phyloP scores from a whole-genome alignment of 495 filamentous ascomycete species.

The Penicillium egyptiacum region DNA sequence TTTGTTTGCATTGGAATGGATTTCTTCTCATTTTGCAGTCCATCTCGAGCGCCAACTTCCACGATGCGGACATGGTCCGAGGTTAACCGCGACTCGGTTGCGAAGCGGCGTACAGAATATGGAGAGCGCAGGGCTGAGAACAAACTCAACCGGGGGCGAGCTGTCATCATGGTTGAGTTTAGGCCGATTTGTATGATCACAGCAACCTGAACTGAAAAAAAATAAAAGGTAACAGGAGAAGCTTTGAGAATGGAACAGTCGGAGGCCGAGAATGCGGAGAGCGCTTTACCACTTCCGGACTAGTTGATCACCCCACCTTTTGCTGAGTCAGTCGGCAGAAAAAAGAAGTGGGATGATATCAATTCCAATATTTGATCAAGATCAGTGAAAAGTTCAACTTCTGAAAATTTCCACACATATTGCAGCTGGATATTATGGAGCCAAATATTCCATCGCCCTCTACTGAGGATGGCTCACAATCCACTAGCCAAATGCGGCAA shows the following conservation, averaged over 20 bases:
- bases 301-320: constrained; percentile 17
- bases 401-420: background rate
- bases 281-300: constrained; percentile 20
- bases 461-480: constrained; percentile 5
- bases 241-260: constrained; percentile 7
- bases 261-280: constrained; percentile 26
- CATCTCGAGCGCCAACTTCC: constrained; percentile 93
- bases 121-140: constrained; percentile 38
- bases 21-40: constrained; percentile 92
- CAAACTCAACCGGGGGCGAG: constrained; percentile 26
- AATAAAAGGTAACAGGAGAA: background rate
- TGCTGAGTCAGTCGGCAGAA: constrained; percentile 16
- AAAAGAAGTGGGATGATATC: constrained; percentile 18
- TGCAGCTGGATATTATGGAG: constrained; percentile 1
- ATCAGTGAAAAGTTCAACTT: background rate
- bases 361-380: background rate
- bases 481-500: constrained; percentile 32
- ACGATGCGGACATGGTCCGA: constrained; percentile 66
- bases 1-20: constrained; percentile 79
- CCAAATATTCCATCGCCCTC: background rate
- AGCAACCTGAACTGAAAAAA: background rate
- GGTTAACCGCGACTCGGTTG: constrained; percentile 50
- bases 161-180: constrained; percentile 20
- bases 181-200: background rate
- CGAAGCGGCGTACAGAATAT: constrained; percentile 32